Base-by-base conservation (phyloP, 371 early-diverging fungal species). In the Rhizopus arrhizus region DNA sequence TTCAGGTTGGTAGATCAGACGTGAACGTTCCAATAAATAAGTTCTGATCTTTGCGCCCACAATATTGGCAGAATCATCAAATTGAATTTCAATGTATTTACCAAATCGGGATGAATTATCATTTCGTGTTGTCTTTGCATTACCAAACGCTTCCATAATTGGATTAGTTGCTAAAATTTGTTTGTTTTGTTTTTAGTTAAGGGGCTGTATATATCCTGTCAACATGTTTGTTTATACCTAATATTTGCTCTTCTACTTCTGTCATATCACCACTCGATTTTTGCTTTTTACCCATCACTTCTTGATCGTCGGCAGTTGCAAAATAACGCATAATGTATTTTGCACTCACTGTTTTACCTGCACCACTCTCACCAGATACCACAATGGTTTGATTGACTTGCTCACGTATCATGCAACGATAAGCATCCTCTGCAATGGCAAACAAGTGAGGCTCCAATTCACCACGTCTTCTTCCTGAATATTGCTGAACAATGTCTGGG, bases 371-470 rank as follows among this genome's bases (percentile, higher is more conserved):
- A 61, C 99, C 99, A 5, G 96, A 95, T 47, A 99, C 97, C 62
- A 99, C 92, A 72, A 99, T 96, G 28, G 98, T 95, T 77, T 99
- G 99, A 75, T 98, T 96, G 65, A 84, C 85, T 65, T 86, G 78
- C 56, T 95, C 95, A 36, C 89, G 85, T 34, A 97, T 84, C 95
- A 99, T 94, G 68, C 89, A 89, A 33, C 93, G 85, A 81, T 96
- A 99, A 15, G 99, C 97, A 76, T 97, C 95, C 78, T 97, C 96
- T 15, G 99, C 97, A 66, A 98, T 94, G 36, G 96, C 96, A 84
- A 96, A 99, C 77, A 99, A 85, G 77, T 99, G 99, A 13, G 99
- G 99, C 52, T 95, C 95, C 29, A 96, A 83, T 67, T 98, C 95
- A 47, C 94, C 98, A 46, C 96, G 87, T 65, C 90, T 84, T 71